Evolutionary conservation across 148 eudicot species (phyloP).

Genomic region (Persicaria maculosa): DNA sequence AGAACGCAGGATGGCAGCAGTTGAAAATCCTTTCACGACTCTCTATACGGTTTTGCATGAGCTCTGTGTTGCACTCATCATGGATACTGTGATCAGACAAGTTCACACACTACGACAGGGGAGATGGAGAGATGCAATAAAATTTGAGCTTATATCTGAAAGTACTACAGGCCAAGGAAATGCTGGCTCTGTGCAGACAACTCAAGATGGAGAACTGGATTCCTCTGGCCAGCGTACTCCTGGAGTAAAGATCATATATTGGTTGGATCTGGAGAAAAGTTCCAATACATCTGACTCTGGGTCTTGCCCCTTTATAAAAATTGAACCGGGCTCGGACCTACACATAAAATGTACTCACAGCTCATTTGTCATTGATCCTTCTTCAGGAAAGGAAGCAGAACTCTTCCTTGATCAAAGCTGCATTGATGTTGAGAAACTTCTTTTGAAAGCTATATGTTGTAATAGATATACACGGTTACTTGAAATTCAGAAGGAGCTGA

Average conservation of each 20-base stretch:
- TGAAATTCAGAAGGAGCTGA: slow-evolving; percentile 77
- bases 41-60: slow-evolving; percentile 91
- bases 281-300: slow-evolving; percentile 52
- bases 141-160: slow-evolving; percentile 86
- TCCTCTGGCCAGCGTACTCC: slow-evolving; percentile 68
- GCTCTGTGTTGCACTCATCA: slow-evolving; percentile 77
- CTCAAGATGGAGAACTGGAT: slow-evolving; percentile 89
- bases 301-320: slow-evolving; percentile 64
- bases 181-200: slow-evolving; percentile 39
- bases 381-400: slow-evolving; percentile 80
- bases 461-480: slow-evolving; percentile 87
- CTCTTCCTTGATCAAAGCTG: slow-evolving; percentile 66
- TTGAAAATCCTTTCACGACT: slow-evolving; percentile 69
- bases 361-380: slow-evolving; percentile 86
- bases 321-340: slow-evolving; percentile 85
- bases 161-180: slow-evolving; percentile 47
- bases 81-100: slow-evolving; percentile 97
- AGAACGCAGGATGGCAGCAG: slow-evolving; percentile 97
- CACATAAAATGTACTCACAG: slow-evolving; percentile 79
- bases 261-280: slow-evolving; percentile 76
- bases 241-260: slow-evolving; percentile 75
- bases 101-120: slow-evolving; percentile 74
- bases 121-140: slow-evolving; percentile 96
- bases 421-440: slow-evolving; percentile 88
- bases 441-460: slow-evolving; percentile 77